Evolutionary conservation across 495 filamentous ascomycete genomes (phyloP).

Genomic region (Bacidia gigantensis): DNA sequence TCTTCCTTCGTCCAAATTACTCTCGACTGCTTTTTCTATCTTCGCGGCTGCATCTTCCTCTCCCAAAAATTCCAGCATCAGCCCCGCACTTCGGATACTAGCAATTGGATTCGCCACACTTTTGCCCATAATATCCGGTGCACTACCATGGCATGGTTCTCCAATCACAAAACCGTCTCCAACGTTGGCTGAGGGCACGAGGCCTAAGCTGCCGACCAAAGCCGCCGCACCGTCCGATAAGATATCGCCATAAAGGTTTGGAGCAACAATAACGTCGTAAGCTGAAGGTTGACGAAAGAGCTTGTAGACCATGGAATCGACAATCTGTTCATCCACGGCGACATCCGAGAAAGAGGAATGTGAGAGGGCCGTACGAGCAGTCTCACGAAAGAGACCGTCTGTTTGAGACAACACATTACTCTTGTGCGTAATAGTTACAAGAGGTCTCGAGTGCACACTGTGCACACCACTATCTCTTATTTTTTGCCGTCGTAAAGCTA

Average conservation of each 20-base stretch:
- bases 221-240: conserved; percentile 91
- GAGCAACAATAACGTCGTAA: conserved; percentile 97
- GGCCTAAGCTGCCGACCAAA: conserved; percentile 81
- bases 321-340: conserved; percentile 88
- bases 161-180: conserved; percentile 91
- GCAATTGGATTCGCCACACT: conserved; percentile 94
- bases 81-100: conserved; percentile 74
- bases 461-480: conserved; percentile 42
- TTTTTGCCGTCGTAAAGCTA: conserved; percentile 73
- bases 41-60: conserved; percentile 72
- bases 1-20: conserved; percentile 69
- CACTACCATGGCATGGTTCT: conserved; percentile 93
- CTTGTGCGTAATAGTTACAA: conserved; percentile 97
- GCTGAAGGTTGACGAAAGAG: conserved; percentile 85
- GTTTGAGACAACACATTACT: conserved; percentile 94
- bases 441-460: conserved; percentile 47
- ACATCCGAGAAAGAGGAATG: conserved; percentile 46
- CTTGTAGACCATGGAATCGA: conserved; percentile 99
- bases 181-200: conserved; percentile 95
- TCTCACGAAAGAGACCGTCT: conserved; percentile 86
- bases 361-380: conserved; percentile 56
- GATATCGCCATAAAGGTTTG: conserved; percentile 96
- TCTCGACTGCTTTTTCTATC: conserved; percentile 89
- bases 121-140: conserved; percentile 88
- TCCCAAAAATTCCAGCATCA: conserved; percentile 92